Base-by-base conservation (phyloP, 805 yeast genomes). In the Ogataea philodendri region DNA sequence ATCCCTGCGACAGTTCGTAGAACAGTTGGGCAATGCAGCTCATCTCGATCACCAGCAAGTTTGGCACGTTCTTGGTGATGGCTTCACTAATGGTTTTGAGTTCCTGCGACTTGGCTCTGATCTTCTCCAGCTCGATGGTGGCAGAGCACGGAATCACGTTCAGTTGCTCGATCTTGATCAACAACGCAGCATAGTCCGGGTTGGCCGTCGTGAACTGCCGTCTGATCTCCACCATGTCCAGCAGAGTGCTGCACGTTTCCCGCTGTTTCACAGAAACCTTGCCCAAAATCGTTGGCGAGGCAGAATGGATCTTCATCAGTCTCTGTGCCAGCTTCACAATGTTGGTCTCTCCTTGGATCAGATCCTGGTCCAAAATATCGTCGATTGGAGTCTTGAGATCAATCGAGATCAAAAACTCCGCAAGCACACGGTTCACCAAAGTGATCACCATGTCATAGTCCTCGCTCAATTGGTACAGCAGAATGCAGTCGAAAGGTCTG, bases 381-480 rank as follows among this genome's bases (percentile, higher is more conserved):
- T 45, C 49, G 8, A 52, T 36, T 3, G 54, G 42, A n/a, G 41
- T 39, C 26, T 41, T 45, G 22, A 55, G 42, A 37, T 84, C 95
- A 3, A 82, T 74, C 34, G 81, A 70, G 31, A 84, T 70, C 35
- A 90, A 66, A 14, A 80, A 70, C 55, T 89, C 95, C 21, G 96
- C 87, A 22, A 93, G 65, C 19, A 86, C 63, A 49, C 78, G 73
- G 63, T 85, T 88, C 46, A 88, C 76, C 41, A 87, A 72, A 2
- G 73, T 60, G 7, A 90, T 72, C 9, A 87, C 97, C 19, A 83
- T 79, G 54, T 84, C 83, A 57, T 83, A 83, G 48, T 89, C 95
- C 60, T 85, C 94, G 30, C 95, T 78, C 46, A 90, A 72, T 61
- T 89, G 96, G 57, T 85, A 90, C 36, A 93, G 70, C 39, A 85